phyloP scores from a whole-genome alignment of 2,329 filamentous ascomycete genomes.

The Ustilaginoidea virens region DNA sequence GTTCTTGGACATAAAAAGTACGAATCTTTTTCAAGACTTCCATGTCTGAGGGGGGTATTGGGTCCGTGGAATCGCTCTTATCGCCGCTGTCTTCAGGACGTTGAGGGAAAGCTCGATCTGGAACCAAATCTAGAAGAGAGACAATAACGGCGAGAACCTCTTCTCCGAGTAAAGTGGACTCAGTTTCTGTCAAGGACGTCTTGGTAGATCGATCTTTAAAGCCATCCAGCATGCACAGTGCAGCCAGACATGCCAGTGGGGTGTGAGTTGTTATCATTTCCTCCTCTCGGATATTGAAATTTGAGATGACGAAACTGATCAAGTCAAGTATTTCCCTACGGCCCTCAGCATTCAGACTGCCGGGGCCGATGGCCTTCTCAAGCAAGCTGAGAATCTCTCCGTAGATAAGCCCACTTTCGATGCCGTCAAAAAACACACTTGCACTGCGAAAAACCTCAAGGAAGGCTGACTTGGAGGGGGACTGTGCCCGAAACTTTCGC shows the following conservation, averaged over 20 bases:
- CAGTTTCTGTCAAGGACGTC: constrained; percentile 16
- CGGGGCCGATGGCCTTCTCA: constrained; percentile 38
- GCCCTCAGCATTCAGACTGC: constrained; percentile 25
- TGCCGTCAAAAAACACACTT: constrained; percentile 92
- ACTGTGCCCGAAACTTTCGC: constrained; percentile 52
- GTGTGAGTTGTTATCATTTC: constrained; percentile 87
- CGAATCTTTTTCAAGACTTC: constrained; percentile 46
- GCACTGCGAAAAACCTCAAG: constrained; percentile 83
- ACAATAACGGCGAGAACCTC: constrained; percentile 33
- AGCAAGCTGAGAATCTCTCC: constrained; percentile 61
- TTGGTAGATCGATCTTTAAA: constrained; percentile 22
- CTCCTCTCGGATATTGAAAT: constrained; percentile 91
- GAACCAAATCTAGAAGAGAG: constrained; percentile 46
- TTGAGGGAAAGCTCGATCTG: constrained; percentile 42
- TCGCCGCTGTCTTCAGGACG: constrained; percentile 8
- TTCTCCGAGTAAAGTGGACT: constrained; percentile 14
- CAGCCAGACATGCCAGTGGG: constrained; percentile 43
- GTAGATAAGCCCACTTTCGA: constrained; percentile 89
- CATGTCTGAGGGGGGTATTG: constrained; percentile 12
- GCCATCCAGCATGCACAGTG: constrained; percentile 51
- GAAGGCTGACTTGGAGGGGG: constrained; percentile 54
- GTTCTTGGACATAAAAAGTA: constrained; percentile 53
- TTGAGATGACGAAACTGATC: constrained; percentile 64
- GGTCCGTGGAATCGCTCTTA: constrained; percentile 2
- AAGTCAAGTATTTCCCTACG: constrained; percentile 52